Conservation (phyloP, 306 rosid species). For the Quercus mongolica region DNA sequence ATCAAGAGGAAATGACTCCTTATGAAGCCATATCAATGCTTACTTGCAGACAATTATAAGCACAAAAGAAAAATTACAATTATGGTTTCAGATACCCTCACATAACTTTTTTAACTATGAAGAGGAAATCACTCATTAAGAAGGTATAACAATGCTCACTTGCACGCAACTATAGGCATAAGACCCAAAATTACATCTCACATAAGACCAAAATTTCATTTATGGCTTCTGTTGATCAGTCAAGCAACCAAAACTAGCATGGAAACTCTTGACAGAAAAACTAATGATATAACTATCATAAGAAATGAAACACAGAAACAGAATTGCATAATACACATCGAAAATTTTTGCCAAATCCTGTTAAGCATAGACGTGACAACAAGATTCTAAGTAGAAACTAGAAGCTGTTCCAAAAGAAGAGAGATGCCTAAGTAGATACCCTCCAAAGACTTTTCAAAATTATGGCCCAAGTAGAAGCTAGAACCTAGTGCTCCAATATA, state of each 20-base stretch:
- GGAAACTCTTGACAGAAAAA: neutral
- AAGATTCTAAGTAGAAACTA: neutral
- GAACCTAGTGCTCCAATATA: neutral
- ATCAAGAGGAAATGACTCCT: no score
- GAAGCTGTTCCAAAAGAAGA: neutral
- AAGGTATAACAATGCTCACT: no score
- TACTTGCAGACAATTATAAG: no score
- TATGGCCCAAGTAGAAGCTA: neutral
- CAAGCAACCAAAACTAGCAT: neutral
- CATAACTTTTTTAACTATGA: no score
- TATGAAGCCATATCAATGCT: no score
- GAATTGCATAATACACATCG: neutral
- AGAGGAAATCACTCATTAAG: no score
- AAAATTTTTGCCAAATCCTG: neutral
- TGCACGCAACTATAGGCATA: no score
- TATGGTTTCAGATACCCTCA: no score
- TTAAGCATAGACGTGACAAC: neutral
- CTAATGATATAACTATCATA: neutral
- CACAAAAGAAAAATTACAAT: no score
- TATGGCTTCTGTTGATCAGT: no score
- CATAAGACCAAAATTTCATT: no score
- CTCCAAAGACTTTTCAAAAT: neutral
- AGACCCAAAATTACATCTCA: no score
- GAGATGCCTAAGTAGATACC: neutral
- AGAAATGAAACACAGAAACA: neutral